These are phyloP conservation scores for Phyllachora maydis DNA, from an alignment of 2,329 filamentous ascomycete genomes.

Conservation along the genomic window DNA sequence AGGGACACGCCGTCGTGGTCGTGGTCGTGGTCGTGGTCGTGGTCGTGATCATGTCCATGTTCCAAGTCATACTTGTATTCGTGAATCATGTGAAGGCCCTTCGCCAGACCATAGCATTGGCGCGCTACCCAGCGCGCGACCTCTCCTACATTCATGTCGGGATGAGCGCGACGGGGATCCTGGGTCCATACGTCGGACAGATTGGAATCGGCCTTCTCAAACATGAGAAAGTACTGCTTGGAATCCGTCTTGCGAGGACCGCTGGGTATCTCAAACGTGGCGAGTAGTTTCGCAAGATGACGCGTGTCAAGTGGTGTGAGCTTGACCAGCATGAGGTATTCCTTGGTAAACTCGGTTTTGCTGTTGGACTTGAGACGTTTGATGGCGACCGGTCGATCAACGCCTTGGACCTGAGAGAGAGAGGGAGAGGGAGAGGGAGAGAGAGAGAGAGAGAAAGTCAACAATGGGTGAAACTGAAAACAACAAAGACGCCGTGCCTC, in stretches of 20 bases:
- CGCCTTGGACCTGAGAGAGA: background rate
- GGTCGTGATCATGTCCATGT: conserved; percentile 1
- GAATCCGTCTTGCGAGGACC: background rate
- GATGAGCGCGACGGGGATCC: background rate
- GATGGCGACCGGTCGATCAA: background rate
- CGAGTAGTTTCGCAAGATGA: background rate
- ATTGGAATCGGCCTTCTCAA: conserved; percentile 1
- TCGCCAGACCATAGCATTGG: conserved; percentile 1
- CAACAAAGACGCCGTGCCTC: background rate
- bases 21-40: no score
- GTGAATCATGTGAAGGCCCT: conserved; percentile 1
- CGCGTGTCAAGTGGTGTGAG: background rate
- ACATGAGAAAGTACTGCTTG: background rate
- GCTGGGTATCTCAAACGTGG: background rate
- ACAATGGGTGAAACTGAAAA: background rate
- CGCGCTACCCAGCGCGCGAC: conserved; percentile 1
- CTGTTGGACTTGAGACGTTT: background rate
- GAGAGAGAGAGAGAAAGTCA: no score
- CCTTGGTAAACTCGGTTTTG: background rate
- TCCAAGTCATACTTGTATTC: background rate
- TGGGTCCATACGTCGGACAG: conserved; percentile 1
- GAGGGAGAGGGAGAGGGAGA: no score
- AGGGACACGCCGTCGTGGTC: no score
- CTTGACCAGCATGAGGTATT: background rate
- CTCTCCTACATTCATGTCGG: background rate